Base-by-base conservation (phyloP, 179 eudicot species). In the Camellia oleifera region DNA sequence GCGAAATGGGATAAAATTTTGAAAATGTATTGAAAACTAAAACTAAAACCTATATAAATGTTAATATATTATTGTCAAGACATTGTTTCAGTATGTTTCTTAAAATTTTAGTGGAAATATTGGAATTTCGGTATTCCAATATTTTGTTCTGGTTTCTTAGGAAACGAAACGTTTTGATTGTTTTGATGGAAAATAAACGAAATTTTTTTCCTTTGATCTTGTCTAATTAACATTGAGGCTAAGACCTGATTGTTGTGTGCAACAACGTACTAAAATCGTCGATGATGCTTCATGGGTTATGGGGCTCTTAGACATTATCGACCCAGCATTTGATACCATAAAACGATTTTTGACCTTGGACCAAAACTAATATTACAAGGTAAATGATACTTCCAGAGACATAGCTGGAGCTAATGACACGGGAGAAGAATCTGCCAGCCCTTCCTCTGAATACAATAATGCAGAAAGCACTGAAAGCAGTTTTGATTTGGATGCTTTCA, bases 251-350 rank as follows among this genome's bases (percentile, higher is more conserved):
- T 26, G 15, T 85, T 78, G 65, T 81, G 66, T 87, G 70, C 85
- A 77, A 87, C 96, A 96, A 97, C 90, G 96, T 23, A 96, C 94
- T 58, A 98, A 96, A 83, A 89, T 96, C 9, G 92, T 92, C 1
- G 99, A 96, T 76, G 99, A 96, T 81, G 94, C 91, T 62, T 89
- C 97, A 42, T 96, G 99, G 99, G 94, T 90, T 45, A 91, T 80
- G 85, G 99, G 97, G 66, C 86, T 96, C 86, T 61, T 94, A 60
- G 96, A 94, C 89, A 87, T 96, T 68, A 89, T 96, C 26, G 99
- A 96, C 77, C 99, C 99, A 5, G 99, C 99, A 62, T 87, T 96
- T 2, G 93, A 92, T 71, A 90, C 93, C 84, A 84, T 96, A 77
- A 96, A 90, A 87, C 84, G 88, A 77, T 84, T 96, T 72, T 65